Base-by-base conservation (phyloP, 305 asterid species). In the Rubia balearica region DNA sequence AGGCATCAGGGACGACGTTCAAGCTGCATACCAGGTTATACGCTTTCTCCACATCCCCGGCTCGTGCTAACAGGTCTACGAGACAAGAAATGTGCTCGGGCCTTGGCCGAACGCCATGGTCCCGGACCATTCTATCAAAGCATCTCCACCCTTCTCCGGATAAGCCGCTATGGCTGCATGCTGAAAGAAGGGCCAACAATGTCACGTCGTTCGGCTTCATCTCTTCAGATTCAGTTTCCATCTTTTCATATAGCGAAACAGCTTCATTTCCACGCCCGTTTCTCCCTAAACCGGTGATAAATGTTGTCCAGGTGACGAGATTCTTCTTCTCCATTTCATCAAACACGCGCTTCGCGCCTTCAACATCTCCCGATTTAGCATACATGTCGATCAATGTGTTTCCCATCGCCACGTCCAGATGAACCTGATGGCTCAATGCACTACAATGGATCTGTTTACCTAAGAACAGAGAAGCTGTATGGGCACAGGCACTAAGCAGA, bases 321-420 rank as follows among this genome's bases (percentile, higher is more conserved):
- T 85, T 87, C 79, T 75, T 87, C 66, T 69, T 80, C 57, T 65
- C 71, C 85, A 82, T 85, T 75, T 75, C 85, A 16, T 82, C 71
- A 45, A 87, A 87, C 33, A 82, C 80, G 19, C 24, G 73, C 68
- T 73, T 75, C 6, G 89, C 90, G 64, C 80, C 83, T 69, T 73
- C 71, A n/a, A 87, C 71, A 13, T 73, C 84, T 64, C 93, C 90
- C 10, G 86, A 77, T 78, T 85, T 84, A 22, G 93, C 77, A 68
- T 87, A 87, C 93, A 87, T 81, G 78, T 85, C 90, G 55, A 87
- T 80, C 69, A 87, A 71, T 11, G 84, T 83, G 67, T 87, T 85
- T 67, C 84, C 76, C 63, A 79, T 62, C 8, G 87, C 85, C n/a
- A 74, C 59, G 72, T 85, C 89, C 22, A 49, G 63, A 36, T 66